Evolutionary conservation across 192 early-diverging fungal species (phyloP), one percentile per base, ranked within the genome.

Genomic region (Backusella mclennaniae): DNA sequence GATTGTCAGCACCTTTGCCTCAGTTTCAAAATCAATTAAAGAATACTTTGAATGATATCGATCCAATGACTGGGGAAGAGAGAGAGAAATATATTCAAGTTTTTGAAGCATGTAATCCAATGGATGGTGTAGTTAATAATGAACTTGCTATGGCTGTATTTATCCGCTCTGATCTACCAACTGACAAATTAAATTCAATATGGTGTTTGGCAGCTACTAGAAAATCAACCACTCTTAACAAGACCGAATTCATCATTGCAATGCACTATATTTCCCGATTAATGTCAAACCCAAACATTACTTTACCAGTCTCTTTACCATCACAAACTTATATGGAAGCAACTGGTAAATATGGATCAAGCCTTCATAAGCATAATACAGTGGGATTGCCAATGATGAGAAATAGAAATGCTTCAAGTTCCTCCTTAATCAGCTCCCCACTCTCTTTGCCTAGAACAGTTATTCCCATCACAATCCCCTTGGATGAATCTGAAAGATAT

Each of bases 221-320:
- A 42, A 75, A 84, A 1, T 83, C 91, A 38, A 92, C 92, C 49
- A 90, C 89, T 66, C 79, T 98, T 26, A 89, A 92, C 56, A 83
- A 93, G 49, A 85, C 89, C 11, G 95, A 96, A 75, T 98, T 98
- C 83, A 89, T 93, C 44, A 89, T 95, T 52, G 95, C 95, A 53
- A 97, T 98, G 96, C 87, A 90, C 76, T 91, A 94, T 70, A 91
- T 98, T 59, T 87, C 92, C 9, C 87, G 90, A 68, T 82, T 90
- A 14, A 95, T 95, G 90, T 83, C 85, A 29, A 92, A 92, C 31
- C 85, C 86, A 26, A 83, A 89, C 38, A 77, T 82, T 39, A 83
- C 84, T 29, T 84, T 97, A 17, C 97, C 97, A 14, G 46, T 82
- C 1, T 66, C 79, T 2, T 83, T 96, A 23, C 95, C 97, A 9